A percentile compares a stretch with the other conserved stretches of the same genome.
Evolutionary conservation across 768 basidiomycete genomes (phyloP).

Genomic region (Leccinum longicurvipes): DNA sequence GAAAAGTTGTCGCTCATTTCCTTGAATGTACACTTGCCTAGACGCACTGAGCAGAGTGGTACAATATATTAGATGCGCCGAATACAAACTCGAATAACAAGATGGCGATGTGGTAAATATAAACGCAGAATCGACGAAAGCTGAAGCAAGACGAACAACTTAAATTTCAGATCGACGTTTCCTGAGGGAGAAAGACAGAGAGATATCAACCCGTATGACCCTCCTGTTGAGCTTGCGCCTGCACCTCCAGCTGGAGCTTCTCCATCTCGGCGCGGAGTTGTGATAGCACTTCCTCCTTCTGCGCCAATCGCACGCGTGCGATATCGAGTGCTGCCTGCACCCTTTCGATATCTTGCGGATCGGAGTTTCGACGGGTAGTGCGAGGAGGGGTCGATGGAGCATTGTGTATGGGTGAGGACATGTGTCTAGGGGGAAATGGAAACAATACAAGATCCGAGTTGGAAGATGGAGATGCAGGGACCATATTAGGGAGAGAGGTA

Average conservation of each 20-base stretch:
- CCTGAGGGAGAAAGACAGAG: not conserved
- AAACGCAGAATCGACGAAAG: not conserved
- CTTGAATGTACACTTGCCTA: too few species aligned
- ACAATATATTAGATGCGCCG: too few species aligned
- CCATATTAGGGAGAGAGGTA: conserved; percentile 17
- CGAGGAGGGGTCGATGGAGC: not conserved
- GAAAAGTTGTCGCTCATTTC: too few species aligned
- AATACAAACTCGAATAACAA: not conserved
- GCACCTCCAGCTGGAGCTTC: conserved; percentile 12
- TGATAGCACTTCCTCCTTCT: conserved; percentile 22
- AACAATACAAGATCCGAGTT: conserved; percentile 11
- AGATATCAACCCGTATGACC: not conserved
- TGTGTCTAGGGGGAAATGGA: conserved; percentile 17
- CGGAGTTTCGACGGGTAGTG: conserved; percentile 3
- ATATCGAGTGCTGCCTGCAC: conserved; percentile 20
- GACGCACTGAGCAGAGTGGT: too few species aligned
- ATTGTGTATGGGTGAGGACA: conserved; percentile 15
- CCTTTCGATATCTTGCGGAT: conserved; percentile 16
- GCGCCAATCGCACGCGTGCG: conserved; percentile 17
- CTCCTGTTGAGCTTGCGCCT: not conserved
- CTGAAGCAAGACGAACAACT: not conserved
- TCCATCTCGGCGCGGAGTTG: conserved; percentile 24
- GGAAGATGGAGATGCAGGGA: conserved; percentile 1
- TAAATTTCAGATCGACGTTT: not conserved
- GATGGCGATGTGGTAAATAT: not conserved